Percentiles rank a stretch among this genome's conserved stretches.
Conservation (phyloP, 371 early-diverging fungal species). For the Mortierella sp. region DNA sequence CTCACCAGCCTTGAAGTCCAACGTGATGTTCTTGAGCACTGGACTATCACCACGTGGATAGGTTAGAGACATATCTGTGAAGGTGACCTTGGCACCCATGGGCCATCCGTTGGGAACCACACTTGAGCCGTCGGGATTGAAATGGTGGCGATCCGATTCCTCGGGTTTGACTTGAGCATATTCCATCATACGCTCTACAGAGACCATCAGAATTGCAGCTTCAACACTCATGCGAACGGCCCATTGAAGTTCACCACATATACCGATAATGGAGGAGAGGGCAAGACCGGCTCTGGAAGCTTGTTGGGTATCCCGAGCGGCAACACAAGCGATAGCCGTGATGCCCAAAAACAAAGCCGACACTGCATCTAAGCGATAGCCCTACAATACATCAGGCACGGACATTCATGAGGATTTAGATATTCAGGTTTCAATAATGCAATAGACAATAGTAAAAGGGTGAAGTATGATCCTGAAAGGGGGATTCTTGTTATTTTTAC, state of each 20-base stretch:
- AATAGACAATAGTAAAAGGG: too few relatives aligned
- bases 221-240: conserved; percentile 51
- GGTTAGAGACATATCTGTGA: conserved; percentile 38
- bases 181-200: conserved; percentile 57
- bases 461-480: too few relatives aligned
- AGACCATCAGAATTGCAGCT: conserved; percentile 49
- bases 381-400: background rate
- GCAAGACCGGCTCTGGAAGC: conserved; percentile 43
- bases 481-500: too few relatives aligned
- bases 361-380: conserved; percentile 57
- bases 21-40: conserved; percentile 52
- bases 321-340: conserved; percentile 42
- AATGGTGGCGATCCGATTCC: conserved; percentile 49
- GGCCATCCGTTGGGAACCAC: conserved; percentile 55
- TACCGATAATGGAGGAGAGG: conserved; percentile 50
- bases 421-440: too few relatives aligned
- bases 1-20: conserved; percentile 54
- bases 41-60: conserved; percentile 46
- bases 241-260: conserved; percentile 52
- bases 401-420: too few relatives aligned
- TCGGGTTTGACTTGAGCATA: conserved; percentile 60
- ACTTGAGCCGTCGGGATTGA: conserved; percentile 12
- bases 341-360: conserved; percentile 52
- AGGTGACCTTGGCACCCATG: conserved; percentile 37
- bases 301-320: conserved; percentile 22